A percentile compares a stretch with the other conserved stretches of the same genome.
phyloP scores from a whole-genome alignment of 768 basidiomycete species.

The Suillus lakei region DNA sequence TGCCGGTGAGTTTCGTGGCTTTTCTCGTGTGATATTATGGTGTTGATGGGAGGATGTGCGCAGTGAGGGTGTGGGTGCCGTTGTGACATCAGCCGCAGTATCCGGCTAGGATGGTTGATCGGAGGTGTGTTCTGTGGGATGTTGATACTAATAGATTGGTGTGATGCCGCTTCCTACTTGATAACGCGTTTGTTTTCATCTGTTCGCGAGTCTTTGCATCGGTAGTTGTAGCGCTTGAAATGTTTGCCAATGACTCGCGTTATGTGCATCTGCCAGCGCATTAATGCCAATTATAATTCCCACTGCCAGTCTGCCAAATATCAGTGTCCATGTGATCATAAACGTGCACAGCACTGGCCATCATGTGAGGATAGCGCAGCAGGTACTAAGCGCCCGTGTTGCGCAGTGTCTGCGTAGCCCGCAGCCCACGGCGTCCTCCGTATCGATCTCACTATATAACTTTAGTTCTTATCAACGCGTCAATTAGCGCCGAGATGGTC shows the following conservation, averaged over 20 bases:
- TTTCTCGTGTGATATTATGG: background rate
- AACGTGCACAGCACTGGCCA: too few relatives aligned
- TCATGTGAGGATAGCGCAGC: background rate
- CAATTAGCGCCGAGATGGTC: conserved; percentile 17
- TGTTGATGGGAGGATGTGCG: background rate
- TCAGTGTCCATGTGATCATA: too few relatives aligned
- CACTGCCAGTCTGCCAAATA: too few relatives aligned
- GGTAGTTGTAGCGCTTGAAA: too few relatives aligned
- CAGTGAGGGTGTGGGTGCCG: background rate
- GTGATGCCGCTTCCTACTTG: too few relatives aligned
- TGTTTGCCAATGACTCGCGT: too few relatives aligned
- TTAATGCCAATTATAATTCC: too few relatives aligned
- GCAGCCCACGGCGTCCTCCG: conserved; percentile 1
- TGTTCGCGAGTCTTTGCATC: too few relatives aligned
- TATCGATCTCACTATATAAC: background rate
- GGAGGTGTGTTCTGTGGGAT: background rate
- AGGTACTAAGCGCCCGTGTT: background rate
- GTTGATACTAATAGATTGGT: background rate
- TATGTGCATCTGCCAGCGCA: too few relatives aligned
- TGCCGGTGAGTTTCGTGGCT: background rate
- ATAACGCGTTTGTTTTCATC: too few relatives aligned
- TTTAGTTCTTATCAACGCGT: background rate
- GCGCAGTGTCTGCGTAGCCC: conserved; percentile 3
- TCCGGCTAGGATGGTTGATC: background rate
- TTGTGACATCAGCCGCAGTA: background rate